Conservation (phyloP, 208 protist genomes). For the Leishmania guyanensis region DNA sequence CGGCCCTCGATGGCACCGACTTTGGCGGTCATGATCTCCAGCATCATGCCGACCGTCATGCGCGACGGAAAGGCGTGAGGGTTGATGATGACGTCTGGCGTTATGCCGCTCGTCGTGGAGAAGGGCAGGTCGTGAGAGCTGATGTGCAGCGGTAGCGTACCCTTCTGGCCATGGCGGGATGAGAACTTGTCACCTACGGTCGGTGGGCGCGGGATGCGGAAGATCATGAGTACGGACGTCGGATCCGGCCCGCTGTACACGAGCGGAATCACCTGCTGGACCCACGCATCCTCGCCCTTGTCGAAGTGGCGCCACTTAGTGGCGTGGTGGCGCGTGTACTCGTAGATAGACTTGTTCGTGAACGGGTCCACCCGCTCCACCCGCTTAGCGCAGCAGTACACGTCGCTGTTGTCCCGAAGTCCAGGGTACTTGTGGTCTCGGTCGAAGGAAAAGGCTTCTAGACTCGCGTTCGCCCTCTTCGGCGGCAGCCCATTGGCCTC, state of each 20-base stretch:
- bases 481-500: conserved; percentile 73
- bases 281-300: conserved; percentile 89
- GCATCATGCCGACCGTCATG: conserved; percentile 99
- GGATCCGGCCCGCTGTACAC: conserved; percentile 84
- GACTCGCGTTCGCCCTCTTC: conserved; percentile 52
- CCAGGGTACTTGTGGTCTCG: conserved; percentile 80
- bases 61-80: conserved; percentile 99
- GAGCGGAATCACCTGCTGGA: conserved; percentile 91
- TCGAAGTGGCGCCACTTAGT: conserved; percentile 90
- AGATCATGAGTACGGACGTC: conserved; percentile 64
- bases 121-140: conserved; percentile 95
- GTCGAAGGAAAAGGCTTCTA: conserved; percentile 70
- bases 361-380: conserved; percentile 73
- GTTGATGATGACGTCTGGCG: conserved; percentile 99
- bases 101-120: conserved; percentile 94
- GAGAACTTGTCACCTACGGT: conserved; percentile 99
- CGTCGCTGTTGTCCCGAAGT: conserved; percentile 61
- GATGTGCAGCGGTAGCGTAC: conserved; percentile 96
- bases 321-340: conserved; percentile 85
- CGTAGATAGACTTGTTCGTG: conserved; percentile 76
- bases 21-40: conserved; percentile 98
- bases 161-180: conserved; percentile 99
- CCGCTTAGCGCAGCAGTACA: conserved; percentile 88
- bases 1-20: conserved; percentile 94
- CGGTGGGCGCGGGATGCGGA: conserved; percentile 96